A percentile compares a stretch with the other conserved stretches of the same genome.
Conservation (phyloP, 345 rosid genomes). For the Theobroma cacao region DNA sequence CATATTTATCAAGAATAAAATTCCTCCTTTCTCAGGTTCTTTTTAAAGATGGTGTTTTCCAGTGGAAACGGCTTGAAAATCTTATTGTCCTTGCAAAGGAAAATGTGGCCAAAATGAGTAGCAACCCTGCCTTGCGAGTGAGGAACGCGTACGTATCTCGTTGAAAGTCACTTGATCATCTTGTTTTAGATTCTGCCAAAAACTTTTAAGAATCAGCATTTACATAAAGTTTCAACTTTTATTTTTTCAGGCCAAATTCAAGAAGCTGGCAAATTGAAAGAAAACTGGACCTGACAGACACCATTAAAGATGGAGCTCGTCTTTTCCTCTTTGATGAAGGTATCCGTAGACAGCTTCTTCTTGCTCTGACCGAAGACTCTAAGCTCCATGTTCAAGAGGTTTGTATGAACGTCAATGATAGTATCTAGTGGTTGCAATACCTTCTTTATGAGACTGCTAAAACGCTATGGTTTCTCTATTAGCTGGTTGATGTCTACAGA, state of each 20-base stretch:
- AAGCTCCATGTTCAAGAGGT: slow-evolving; percentile 97
- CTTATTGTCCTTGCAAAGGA: slow-evolving; percentile 91
- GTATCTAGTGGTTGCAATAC: background rate
- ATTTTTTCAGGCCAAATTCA: slow-evolving; percentile 42
- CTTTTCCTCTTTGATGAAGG: slow-evolving; percentile 80
- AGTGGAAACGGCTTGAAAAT: slow-evolving; percentile 93
- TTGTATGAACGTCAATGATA: background rate
- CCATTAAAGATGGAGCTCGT: slow-evolving; percentile 93
- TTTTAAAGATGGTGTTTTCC: slow-evolving; percentile 86
- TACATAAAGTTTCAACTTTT: background rate
- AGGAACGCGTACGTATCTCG: slow-evolving; percentile 46
- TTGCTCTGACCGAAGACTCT: slow-evolving; percentile 91
- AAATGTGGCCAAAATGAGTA: slow-evolving; percentile 91
- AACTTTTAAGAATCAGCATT: slow-evolving; percentile 1
- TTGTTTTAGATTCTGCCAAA: slow-evolving; percentile 1
- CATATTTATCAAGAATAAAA: background rate
- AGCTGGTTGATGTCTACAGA: slow-evolving; percentile 92
- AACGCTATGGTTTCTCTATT: slow-evolving; percentile 14
- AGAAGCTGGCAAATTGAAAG: slow-evolving; percentile 35
- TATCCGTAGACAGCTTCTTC: slow-evolving; percentile 87
- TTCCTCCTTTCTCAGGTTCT: slow-evolving; percentile 52
- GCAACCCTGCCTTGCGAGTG: slow-evolving; percentile 72
- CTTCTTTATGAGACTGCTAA: slow-evolving; percentile 17
- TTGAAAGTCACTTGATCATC: background rate
- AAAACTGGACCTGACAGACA: slow-evolving; percentile 83